phyloP scores from a whole-genome alignment of 2,329 filamentous ascomycete species.

The Ophiostoma montium region DNA sequence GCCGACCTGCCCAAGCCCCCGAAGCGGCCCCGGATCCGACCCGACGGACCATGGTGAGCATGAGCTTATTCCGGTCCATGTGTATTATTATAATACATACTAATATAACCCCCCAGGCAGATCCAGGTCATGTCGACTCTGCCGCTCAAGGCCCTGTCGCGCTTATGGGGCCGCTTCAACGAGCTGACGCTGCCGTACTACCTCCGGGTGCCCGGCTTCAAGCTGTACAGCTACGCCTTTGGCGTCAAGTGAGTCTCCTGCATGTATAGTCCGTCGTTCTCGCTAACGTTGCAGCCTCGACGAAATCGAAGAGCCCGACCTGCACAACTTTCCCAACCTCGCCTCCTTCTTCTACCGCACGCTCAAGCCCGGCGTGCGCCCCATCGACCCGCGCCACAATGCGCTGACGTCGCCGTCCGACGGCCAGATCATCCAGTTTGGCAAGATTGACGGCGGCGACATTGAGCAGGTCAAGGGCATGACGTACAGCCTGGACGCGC shows the following conservation, averaged over 20 bases:
- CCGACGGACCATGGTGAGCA: conserved; percentile 66
- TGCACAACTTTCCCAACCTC: conserved; percentile 82
- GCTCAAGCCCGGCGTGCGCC: conserved; percentile 75
- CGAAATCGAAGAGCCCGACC: conserved; percentile 77
- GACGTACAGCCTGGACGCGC: conserved; percentile 89
- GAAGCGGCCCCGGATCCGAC: conserved; percentile 50
- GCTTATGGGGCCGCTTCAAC: conserved; percentile 84
- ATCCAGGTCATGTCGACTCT: conserved; percentile 89
- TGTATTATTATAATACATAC: not conserved
- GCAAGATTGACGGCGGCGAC: conserved; percentile 79
- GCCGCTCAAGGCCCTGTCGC: conserved; percentile 78
- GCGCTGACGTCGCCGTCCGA: conserved; percentile 81
- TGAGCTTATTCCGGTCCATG: not conserved
- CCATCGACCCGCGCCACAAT: conserved; percentile 66
- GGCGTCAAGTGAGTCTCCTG: conserved; percentile 52
- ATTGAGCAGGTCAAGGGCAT: conserved; percentile 99
- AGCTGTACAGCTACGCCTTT: conserved; percentile 79
- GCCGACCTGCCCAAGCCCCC: conserved; percentile 29
- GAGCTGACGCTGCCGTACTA: conserved; percentile 80
- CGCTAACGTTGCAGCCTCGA: conserved; percentile 42
- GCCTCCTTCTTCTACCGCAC: conserved; percentile 95
- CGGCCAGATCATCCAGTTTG: conserved; percentile 82
- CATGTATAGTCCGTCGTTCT: not conserved
- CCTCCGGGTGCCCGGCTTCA: conserved; percentile 77
- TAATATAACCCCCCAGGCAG: conserved; percentile 37